These are phyloP conservation scores for Sphaceloma murrayae DNA, from an alignment of 2,329 filamentous ascomycete species.

Conservation along the genomic window DNA sequence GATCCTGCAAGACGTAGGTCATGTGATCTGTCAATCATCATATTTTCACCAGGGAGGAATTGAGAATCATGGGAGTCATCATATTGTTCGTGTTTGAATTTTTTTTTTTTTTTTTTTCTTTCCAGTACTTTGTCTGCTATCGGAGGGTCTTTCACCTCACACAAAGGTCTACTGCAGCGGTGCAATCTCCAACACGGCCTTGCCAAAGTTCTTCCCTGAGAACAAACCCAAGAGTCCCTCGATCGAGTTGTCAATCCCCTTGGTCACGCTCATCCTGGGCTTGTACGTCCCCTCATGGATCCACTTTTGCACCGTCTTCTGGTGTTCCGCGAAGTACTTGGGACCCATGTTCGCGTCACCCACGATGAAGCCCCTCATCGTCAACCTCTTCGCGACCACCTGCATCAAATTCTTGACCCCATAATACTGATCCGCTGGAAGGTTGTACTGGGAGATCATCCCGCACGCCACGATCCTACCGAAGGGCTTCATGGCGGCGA, in stretches of 20 bases:
- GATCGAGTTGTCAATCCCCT: constrained; percentile 67
- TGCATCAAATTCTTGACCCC: constrained; percentile 57
- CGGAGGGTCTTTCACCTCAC: too few relatives aligned
- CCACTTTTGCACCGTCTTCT: constrained; percentile 67
- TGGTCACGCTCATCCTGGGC: constrained; percentile 56
- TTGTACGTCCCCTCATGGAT: constrained; percentile 66
- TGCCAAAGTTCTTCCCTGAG: constrained; percentile 73
- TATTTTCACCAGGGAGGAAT: too few relatives aligned
- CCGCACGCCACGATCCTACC: constrained; percentile 57
- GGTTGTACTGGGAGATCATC: constrained; percentile 73
- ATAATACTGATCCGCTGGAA: constrained; percentile 46
- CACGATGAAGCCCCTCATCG: constrained; percentile 69
- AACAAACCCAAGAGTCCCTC: constrained; percentile 68
- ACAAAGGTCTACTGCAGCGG: constrained; percentile 8
- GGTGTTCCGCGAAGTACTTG: constrained; percentile 59
- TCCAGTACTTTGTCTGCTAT: too few relatives aligned
- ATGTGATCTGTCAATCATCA: too few relatives aligned
- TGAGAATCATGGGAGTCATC: too few relatives aligned
- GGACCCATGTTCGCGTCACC: constrained; percentile 54
- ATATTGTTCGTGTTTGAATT: too few relatives aligned
- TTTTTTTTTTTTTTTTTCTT: too few relatives aligned
- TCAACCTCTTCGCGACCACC: constrained; percentile 59
- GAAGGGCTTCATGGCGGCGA: constrained; percentile 53
- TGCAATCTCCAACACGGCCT: constrained; percentile 64
- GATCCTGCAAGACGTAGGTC: too few relatives aligned